Conservation (phyloP, 2,329 filamentous ascomycete genomes). For the Aureobasidium uvarum region DNA sequence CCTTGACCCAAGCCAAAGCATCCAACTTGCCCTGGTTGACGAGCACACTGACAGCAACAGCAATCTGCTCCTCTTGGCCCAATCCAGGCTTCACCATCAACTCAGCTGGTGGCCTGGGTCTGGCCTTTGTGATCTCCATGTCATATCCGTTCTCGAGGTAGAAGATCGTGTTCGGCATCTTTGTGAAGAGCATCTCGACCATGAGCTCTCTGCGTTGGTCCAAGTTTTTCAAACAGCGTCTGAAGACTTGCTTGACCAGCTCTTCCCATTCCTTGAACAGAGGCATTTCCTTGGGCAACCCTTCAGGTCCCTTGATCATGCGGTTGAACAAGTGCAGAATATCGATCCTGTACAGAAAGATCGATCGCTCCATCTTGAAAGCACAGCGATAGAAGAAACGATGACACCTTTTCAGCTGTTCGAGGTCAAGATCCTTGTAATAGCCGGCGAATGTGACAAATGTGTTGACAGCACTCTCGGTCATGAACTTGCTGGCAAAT, state of each 20-base stretch:
- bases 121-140: constrained; percentile 66
- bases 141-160: constrained; percentile 91
- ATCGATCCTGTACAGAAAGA: constrained; percentile 86
- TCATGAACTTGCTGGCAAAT: constrained; percentile 77
- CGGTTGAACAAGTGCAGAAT: constrained; percentile 84
- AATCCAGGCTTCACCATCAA: constrained; percentile 75
- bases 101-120: constrained; percentile 70
- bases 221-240: constrained; percentile 78
- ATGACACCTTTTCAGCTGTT: constrained; percentile 87
- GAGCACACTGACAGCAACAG: constrained; percentile 74
- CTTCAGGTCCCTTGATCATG: constrained; percentile 86
- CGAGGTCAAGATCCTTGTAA: constrained; percentile 73
- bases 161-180: constrained; percentile 76
- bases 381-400: constrained; percentile 91
- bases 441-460: constrained; percentile 77
- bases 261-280: constrained; percentile 89
- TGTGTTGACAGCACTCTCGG: constrained; percentile 82
- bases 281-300: constrained; percentile 61
- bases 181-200: constrained; percentile 93
- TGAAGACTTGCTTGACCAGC: constrained; percentile 77
- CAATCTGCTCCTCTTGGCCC: constrained; percentile 65
- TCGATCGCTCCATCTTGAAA: constrained; percentile 89
- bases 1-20: constrained; percentile 78
- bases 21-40: constrained; percentile 76
- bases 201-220: constrained; percentile 75